Evolutionary conservation across 1,139 yeast genomes (phyloP), one percentile per base, ranked within the genome.

Genomic region (Yamadazyma kanchanaburiensis): DNA sequence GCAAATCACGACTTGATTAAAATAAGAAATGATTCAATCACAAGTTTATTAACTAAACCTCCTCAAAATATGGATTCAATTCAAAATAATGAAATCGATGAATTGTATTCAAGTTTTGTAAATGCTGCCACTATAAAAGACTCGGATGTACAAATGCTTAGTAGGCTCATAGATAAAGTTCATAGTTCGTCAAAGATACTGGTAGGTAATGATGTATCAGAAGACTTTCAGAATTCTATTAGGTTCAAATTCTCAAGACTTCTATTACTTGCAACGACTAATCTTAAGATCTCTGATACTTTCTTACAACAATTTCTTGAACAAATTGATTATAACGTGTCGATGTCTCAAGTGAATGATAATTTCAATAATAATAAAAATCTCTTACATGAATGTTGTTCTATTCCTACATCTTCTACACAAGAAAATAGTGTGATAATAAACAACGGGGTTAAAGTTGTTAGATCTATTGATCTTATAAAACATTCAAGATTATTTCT

Each of bases 81-180:
- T 11, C 48, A 45, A 24, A 58, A 63, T 36, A 55, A 45, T 24
- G 79, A 71, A 38, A 69, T 73, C 19, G 88, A 82, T 50, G 88
- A 80, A 43, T 55, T 82, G 12, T 81, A 79, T 51, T 61, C 78
- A 13, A 81, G 81, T 51, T 80, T 82, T 45, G 71, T 81, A 35
- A 73, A 74, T 40, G 72, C 81, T 12, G 82, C 73, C 9, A 67
- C 73, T 11, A 57, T 64, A 9, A 65, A 67, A 35, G 72, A 64
- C 26, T 63, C 66, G 1, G 73, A 66, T 34, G 45, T 72, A 21
- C 60, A 71, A 41, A 57, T 60, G 38, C 43, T 73, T 47, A 64
- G 51, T 33, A 68, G 80, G 37, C 77, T 70, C 66, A 58, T 60
- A 43, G 77, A 64, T 44, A 78, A 61, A 51, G 67, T 60, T 37